Conservation (phyloP, 768 basidiomycete species). For the Tylopilus rubrobrunneus region DNA sequence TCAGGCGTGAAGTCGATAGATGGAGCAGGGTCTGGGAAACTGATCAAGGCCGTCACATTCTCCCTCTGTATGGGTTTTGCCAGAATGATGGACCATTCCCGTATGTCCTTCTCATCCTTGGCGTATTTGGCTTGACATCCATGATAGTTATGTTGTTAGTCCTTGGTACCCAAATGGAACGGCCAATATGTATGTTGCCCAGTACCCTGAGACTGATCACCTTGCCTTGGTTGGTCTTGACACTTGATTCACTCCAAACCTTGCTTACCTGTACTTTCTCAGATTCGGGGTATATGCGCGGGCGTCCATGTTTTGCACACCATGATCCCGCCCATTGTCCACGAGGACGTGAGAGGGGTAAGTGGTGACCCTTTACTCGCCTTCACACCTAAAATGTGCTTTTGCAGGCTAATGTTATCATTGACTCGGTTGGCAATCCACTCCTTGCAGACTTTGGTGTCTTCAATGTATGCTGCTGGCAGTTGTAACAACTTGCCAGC, state of each 20-base stretch:
- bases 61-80: conserved; percentile 57
- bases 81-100: conserved; percentile 56
- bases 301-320: conserved; percentile 49
- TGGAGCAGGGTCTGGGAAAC: conserved; percentile 52
- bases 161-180: conserved; percentile 55
- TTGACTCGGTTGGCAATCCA: conserved; percentile 41
- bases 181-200: conserved; percentile 44
- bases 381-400: background rate
- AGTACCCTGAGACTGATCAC: conserved; percentile 41
- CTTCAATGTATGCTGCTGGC: conserved; percentile 36
- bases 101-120: conserved; percentile 27
- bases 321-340: conserved; percentile 47
- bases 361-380: conserved; percentile 8
- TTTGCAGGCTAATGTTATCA: conserved; percentile 47
- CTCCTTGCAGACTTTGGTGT: conserved; percentile 57
- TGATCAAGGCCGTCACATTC: conserved; percentile 48
- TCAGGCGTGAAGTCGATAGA: conserved; percentile 49
- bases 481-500: background rate
- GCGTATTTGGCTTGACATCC: background rate
- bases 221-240: conserved; percentile 34
- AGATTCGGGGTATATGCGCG: conserved; percentile 45
- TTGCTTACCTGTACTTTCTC: background rate
- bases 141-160: conserved; percentile 49
- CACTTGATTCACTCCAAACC: background rate
- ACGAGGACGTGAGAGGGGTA: conserved; percentile 54